These are phyloP conservation scores for Salix brachista DNA, from an alignment of 345 rosid genomes.

Conservation along the genomic window DNA sequence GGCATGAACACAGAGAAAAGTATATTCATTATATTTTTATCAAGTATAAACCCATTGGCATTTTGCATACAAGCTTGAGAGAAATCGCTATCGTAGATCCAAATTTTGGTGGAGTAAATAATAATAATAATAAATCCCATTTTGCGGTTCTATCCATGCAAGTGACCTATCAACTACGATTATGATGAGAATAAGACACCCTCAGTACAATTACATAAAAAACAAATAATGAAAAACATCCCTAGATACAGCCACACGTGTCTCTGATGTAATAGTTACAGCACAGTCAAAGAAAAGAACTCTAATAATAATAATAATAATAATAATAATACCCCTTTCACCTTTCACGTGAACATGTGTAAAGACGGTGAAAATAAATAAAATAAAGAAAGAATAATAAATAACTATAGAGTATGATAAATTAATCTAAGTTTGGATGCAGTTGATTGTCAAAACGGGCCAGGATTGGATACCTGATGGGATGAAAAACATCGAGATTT, in stretches of 20 bases:
- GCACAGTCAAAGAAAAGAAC: neutral
- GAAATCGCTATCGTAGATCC: neutral
- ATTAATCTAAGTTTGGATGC: no score
- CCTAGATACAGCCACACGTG: neutral
- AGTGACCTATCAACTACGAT: neutral
- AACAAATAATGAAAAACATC: neutral
- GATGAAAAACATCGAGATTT: no score
- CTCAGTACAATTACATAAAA: neutral
- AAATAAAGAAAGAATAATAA: no score
- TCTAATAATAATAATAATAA: neutral
- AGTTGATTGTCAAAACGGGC: no score
- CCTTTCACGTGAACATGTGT: conserved; percentile 18
- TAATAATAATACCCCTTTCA: neutral
- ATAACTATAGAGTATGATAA: no score
- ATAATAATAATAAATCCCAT: no score
- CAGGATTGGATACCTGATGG: no score
- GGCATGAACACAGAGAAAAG: neutral
- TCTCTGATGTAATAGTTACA: conserved; percentile 5
- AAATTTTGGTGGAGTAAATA: neutral
- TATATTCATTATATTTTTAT: no score
- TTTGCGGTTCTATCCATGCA: neutral
- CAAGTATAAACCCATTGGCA: neutral
- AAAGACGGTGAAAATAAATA: no score
- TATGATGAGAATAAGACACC: neutral
- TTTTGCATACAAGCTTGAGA: neutral